Percentiles rank a stretch among this genome's conserved stretches.
phyloP scores from a whole-genome alignment of 139 green algal species.

The Spirogloea muscicola region DNA sequence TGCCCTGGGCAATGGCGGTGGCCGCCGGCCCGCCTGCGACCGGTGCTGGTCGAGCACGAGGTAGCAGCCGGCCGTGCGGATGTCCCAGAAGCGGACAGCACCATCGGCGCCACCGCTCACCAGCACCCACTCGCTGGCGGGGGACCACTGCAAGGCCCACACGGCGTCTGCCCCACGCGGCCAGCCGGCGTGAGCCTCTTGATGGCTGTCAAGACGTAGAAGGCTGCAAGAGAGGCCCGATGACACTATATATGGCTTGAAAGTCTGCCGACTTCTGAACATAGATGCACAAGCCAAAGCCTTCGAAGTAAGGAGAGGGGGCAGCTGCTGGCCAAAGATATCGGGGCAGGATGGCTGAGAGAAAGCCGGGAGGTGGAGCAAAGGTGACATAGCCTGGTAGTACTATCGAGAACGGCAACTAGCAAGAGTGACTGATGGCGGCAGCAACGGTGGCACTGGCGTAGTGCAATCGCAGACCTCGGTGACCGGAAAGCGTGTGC shows the following conservation, averaged over 20 bases:
- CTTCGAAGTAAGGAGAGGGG: no score
- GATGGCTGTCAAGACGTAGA: no score
- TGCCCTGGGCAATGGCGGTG: background rate
- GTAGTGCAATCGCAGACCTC: conserved; percentile 3
- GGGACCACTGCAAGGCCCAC: conserved; percentile 68
- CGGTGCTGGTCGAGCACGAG: conserved; percentile 41
- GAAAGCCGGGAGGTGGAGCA: background rate
- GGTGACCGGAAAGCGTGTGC: conserved; percentile 73
- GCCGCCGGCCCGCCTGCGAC: background rate
- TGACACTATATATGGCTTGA: no score
- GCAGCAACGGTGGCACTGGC: background rate
- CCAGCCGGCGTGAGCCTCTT: no score
- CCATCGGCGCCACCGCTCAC: conserved; percentile 57
- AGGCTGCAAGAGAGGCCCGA: no score
- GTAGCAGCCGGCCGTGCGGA: conserved; percentile 9
- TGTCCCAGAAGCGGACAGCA: conserved; percentile 40
- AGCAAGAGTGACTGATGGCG: no score
- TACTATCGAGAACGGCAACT: background rate
- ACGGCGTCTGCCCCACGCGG: conserved; percentile 58
- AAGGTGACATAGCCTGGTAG: background rate
- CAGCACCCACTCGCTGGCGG: conserved; percentile 64
- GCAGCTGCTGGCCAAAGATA: no score
- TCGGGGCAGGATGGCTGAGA: no score
- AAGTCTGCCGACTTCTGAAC: no score
- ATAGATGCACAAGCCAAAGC: no score